phyloP scores from a whole-genome alignment of 345 rosid species.

The Lagerstroemia speciosa region DNA sequence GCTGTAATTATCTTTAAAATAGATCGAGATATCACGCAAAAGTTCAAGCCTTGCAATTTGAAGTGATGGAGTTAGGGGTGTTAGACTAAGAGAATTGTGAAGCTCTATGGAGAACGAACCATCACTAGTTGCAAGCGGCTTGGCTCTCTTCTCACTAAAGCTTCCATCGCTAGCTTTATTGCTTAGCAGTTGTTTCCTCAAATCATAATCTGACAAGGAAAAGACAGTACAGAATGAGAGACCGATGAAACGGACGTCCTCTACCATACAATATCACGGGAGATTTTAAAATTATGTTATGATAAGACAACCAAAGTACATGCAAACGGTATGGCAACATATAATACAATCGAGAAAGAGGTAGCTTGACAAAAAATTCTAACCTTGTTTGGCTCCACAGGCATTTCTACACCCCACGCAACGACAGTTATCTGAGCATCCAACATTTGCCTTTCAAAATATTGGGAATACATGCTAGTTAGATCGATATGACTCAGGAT shows the following conservation, averaged over 20 bases:
- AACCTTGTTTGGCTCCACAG: conserved; percentile 49
- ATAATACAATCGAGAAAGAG: not conserved
- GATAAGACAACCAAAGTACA: not conserved
- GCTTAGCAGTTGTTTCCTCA: conserved; percentile 22
- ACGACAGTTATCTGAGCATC: conserved; percentile 59
- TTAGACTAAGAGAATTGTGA: conserved; percentile 20
- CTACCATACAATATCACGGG: not conserved
- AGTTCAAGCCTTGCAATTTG: conserved; percentile 32
- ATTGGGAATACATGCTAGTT: conserved; percentile 7
- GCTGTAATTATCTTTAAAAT: not conserved
- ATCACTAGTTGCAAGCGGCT: conserved; percentile 16
- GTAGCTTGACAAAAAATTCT: conserved; percentile 10
- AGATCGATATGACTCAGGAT: not conserved
- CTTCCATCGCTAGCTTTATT: conserved; percentile 15
- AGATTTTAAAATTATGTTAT: too few relatives aligned
- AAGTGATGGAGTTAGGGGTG: conserved; percentile 42
- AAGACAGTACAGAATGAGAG: not conserved
- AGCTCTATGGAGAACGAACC: conserved; percentile 17
- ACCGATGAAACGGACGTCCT: not conserved
- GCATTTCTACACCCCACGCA: conserved; percentile 61
- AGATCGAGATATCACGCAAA: conserved; percentile 4
- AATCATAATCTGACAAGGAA: conserved; percentile 24
- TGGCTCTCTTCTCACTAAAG: conserved; percentile 16
- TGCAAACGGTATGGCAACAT: not conserved
- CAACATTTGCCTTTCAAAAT: conserved; percentile 33